phyloP scores from a whole-genome alignment of 352 stramenopile genomes.

The Phytophthora megakarya region DNA sequence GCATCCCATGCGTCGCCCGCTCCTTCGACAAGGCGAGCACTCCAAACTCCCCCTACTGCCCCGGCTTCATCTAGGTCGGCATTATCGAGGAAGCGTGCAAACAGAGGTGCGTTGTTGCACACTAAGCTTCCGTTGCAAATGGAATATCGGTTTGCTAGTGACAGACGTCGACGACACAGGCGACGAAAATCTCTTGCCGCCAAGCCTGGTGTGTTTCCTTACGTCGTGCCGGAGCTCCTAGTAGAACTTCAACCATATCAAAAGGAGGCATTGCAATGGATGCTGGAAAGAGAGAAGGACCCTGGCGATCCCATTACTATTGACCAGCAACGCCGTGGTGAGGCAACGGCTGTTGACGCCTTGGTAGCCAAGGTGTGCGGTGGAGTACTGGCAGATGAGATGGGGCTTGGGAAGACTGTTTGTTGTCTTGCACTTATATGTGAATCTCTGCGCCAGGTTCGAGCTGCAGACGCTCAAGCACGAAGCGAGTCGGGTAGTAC shows the following conservation, averaged over 20 bases:
- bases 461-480: slow-evolving; percentile 33
- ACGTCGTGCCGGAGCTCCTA: slow-evolving; percentile 52
- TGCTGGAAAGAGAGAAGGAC: slow-evolving; percentile 69
- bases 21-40: slow-evolving; percentile 8
- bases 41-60: slow-evolving; percentile 15
- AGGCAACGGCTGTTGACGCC: slow-evolving; percentile 39
- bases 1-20: slow-evolving; percentile 1
- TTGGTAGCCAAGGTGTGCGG: slow-evolving; percentile 58
- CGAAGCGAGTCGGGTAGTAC: slow-evolving; percentile 30
- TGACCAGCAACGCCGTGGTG: slow-evolving; percentile 36
- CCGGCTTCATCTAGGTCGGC: slow-evolving; percentile 21
- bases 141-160: slow-evolving; percentile 60
- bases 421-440: slow-evolving; percentile 84
- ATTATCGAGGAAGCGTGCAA: slow-evolving; percentile 35
- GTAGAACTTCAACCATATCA: slow-evolving; percentile 85
- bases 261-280: slow-evolving; percentile 88
- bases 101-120: slow-evolving; percentile 43
- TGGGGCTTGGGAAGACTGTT: slow-evolving; percentile 92
- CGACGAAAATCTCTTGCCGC: slow-evolving; percentile 47
- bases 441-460: slow-evolving; percentile 58
- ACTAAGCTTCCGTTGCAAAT: slow-evolving; percentile 68
- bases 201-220: slow-evolving; percentile 50
- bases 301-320: slow-evolving; percentile 29
- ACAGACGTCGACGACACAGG: slow-evolving; percentile 48
- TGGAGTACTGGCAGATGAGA: slow-evolving; percentile 88